Conservation (phyloP, 2,329 filamentous ascomycete species). For the Hysterium pulicare region DNA sequence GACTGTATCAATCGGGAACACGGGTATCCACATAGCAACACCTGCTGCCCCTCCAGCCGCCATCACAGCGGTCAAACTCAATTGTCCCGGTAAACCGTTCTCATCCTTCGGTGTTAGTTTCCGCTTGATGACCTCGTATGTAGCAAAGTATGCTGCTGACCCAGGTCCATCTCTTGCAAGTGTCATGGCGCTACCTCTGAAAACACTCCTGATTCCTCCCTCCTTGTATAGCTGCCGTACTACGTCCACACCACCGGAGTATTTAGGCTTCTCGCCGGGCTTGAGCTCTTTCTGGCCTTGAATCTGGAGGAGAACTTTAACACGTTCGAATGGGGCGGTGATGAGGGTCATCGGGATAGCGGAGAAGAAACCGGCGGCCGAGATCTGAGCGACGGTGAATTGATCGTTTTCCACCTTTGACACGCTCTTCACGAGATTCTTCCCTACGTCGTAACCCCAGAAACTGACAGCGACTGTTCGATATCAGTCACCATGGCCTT, state of each 20-base stretch:
- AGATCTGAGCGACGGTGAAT: constrained; percentile 82
- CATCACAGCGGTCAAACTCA: constrained; percentile 80
- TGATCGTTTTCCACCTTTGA: constrained; percentile 65
- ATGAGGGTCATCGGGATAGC: constrained; percentile 96
- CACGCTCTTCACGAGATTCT: constrained; percentile 72
- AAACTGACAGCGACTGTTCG: constrained; percentile 61
- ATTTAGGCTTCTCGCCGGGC: constrained; percentile 89
- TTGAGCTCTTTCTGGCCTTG: constrained; percentile 84
- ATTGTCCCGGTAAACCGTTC: constrained; percentile 68
- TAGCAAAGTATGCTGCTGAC: constrained; percentile 91
- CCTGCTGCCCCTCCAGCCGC: constrained; percentile 85
- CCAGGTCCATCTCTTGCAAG: constrained; percentile 91
- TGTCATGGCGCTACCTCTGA: constrained; percentile 86
- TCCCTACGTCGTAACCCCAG: constrained; percentile 92
- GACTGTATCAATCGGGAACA: constrained; percentile 96
- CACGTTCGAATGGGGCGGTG: constrained; percentile 97
- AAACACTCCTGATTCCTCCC: constrained; percentile 86
- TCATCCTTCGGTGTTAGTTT: constrained; percentile 78
- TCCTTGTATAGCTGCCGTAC: constrained; percentile 90
- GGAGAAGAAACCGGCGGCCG: constrained; percentile 87
- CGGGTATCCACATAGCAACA: constrained; percentile 98
- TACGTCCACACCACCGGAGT: constrained; percentile 82
- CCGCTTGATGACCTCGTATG: constrained; percentile 95
- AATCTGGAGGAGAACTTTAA: constrained; percentile 97
- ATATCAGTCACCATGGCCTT: constrained; percentile 2